These are phyloP conservation scores for Ananas comosus DNA, from an alignment of 176 grass and related monocot genomes.

Conservation along the genomic window DNA sequence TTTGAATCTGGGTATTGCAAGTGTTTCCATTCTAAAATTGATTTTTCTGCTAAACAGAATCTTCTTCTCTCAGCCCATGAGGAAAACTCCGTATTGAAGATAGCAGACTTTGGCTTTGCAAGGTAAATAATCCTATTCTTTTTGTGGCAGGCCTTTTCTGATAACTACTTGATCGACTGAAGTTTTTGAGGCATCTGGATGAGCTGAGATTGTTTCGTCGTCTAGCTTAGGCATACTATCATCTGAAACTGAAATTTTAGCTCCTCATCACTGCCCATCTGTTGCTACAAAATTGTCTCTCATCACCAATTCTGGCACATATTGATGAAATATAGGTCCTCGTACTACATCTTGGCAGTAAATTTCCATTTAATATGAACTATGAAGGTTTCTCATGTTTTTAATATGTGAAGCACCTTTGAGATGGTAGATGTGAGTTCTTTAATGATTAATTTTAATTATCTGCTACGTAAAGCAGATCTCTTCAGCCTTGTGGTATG, in stretches of 20 bases:
- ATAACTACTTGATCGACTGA: too few relatives aligned
- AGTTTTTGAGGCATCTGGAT: too few relatives aligned
- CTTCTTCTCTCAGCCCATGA: slow-evolving; percentile 74
- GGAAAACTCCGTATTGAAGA: slow-evolving; percentile 76
- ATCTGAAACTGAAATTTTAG: background rate
- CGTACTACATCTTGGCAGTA: too few relatives aligned
- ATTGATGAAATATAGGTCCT: too few relatives aligned
- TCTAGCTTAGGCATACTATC: background rate
- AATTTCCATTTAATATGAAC: too few relatives aligned
- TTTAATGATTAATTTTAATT: background rate
- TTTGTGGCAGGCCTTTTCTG: slow-evolving; percentile 29
- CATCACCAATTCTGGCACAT: too few relatives aligned
- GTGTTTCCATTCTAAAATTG: slow-evolving; percentile 25
- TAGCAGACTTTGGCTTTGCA: slow-evolving; percentile 98
- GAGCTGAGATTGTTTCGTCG: background rate
- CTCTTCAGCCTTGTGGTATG: slow-evolving; percentile 40
- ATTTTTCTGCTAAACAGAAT: slow-evolving; percentile 58
- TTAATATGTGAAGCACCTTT: background rate
- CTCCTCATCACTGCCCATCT: background rate
- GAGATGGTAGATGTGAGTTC: background rate
- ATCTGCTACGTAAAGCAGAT: slow-evolving; percentile 4
- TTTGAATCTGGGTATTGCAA: background rate
- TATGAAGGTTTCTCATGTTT: too few relatives aligned
- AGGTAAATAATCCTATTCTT: slow-evolving; percentile 49
- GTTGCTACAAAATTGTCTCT: too few relatives aligned